Evolutionary conservation across 148 eudicot species (phyloP), one percentile per base, ranked within the genome.

Genomic region (Rhododendron ovatum): DNA sequence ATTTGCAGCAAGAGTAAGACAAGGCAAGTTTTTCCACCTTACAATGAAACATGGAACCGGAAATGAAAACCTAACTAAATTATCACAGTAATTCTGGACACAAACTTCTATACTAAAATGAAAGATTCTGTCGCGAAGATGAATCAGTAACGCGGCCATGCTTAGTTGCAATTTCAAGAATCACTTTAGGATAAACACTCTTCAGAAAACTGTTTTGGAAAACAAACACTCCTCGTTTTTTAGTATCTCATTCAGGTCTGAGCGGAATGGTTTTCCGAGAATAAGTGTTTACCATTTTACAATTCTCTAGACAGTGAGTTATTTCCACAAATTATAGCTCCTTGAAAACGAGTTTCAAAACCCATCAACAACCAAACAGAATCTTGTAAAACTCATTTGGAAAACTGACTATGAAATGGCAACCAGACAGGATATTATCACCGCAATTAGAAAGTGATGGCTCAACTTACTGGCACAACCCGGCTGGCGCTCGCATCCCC

Each of bases 401-500:
- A 33, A 13, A 71, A 71, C 76, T 14, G 39, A 30, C 35, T 30
- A 14, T 12, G 41, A 13, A 71, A 71, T 20, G 1, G 76, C 76
- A 71, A 71, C 76, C 9, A 14, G 20, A 33, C 76, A 71, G 41
- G 41, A 71, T 4, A 14, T 4, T 10, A 28, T 30, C 17, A 12
- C 18, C n/a, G 75, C 37, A 28, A 69, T 11, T 14, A 71, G 76
- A 30, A 30, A 71, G 37, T 5, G 33, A 65, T 22, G 24, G 12
- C 65, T 57, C 47, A 86, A 86, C 90, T 86, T 85, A 87, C 85
- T 84, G 91, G 77, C 50, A 43, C 86, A 69, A 84, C 90, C 73
- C 96, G 87, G 90, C 95, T 92, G 43, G 92, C 86, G 75, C 93
- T 91, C 39, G 96, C 91, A 84, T 96, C 99, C 65, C 95, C 95